Conservation (phyloP, 768 basidiomycete species). For the Naganishia onofrii region DNA sequence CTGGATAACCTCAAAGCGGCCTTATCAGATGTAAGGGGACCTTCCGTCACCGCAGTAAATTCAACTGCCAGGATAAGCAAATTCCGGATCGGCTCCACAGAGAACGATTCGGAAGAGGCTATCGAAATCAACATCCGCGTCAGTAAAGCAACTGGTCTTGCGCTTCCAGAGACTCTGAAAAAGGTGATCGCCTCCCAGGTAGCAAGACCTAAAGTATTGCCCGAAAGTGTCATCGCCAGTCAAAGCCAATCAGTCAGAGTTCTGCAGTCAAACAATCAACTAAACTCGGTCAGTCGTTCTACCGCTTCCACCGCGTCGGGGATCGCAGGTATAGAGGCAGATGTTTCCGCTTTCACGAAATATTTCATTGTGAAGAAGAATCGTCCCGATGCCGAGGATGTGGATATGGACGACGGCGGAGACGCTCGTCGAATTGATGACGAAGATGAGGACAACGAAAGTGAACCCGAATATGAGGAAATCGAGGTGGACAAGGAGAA, state of each 20-base stretch:
- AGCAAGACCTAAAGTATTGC: constrained; percentile 49
- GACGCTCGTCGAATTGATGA: constrained; percentile 20
- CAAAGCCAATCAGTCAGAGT: constrained; percentile 19
- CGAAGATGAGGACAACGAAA: constrained; percentile 33
- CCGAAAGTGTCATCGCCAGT: constrained; percentile 17
- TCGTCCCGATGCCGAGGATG: constrained; percentile 39
- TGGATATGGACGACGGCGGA: constrained; percentile 44
- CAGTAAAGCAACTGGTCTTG: constrained; percentile 73
- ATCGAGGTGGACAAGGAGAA: constrained; percentile 51
- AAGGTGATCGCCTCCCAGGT: constrained; percentile 53
- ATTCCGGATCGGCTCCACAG: constrained; percentile 74
- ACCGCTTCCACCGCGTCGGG: constrained; percentile 9
- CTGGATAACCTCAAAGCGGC: constrained; percentile 61
- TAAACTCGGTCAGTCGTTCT: background rate
- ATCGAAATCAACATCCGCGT: constrained; percentile 70
- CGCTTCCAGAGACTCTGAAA: constrained; percentile 73
- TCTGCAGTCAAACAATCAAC: constrained; percentile 21
- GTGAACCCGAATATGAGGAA: constrained; percentile 51
- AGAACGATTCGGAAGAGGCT: constrained; percentile 65
- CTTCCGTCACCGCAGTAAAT: constrained; percentile 59
- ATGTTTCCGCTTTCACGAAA: constrained; percentile 47
- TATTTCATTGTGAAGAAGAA: constrained; percentile 24
- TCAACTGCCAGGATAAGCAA: constrained; percentile 65
- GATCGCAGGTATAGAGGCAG: constrained; percentile 31
- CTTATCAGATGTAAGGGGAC: constrained; percentile 58